Evolutionary conservation across 179 eudicot species (phyloP).

Genomic region (Heliamphora pulchella): DNA sequence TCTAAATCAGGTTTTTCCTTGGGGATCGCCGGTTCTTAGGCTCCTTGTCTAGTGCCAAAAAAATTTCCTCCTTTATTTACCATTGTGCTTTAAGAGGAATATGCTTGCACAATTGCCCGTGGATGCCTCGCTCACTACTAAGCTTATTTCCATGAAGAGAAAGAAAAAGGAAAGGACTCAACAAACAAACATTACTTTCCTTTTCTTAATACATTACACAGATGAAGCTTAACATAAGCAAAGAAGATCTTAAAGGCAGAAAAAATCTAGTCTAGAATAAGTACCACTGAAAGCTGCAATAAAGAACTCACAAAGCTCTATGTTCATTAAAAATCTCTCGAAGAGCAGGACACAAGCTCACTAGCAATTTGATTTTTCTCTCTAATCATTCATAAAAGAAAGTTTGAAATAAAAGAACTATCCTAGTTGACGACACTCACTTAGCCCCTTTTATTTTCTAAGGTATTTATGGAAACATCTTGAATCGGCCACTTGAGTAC

Average conservation of each 20-base stretch:
- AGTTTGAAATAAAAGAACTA: slow-evolving; percentile 9
- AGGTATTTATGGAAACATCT: not conserved
- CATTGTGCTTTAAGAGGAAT: not conserved
- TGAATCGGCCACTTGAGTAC: not conserved
- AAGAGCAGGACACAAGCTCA: not conserved
- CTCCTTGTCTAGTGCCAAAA: not conserved
- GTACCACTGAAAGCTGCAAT: not conserved
- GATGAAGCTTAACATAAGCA: not conserved
- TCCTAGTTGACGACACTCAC: not conserved
- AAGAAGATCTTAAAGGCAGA: not conserved
- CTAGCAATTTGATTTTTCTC: not conserved
- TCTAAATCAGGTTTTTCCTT: too few species aligned
- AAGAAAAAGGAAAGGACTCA: slow-evolving; percentile 8
- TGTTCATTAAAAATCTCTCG: not conserved
- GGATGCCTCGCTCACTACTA: not conserved
- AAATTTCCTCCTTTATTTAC: not conserved
- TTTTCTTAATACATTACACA: not conserved
- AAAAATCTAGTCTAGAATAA: not conserved
- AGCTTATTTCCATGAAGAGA: not conserved
- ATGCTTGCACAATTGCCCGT: not conserved
- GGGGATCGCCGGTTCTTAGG: not conserved
- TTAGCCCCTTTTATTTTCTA: not conserved
- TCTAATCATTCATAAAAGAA: not conserved
- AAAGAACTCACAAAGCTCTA: not conserved
- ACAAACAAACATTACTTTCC: not conserved